A percentile compares a stretch with the other conserved stretches of the same genome.
These are phyloP conservation scores for Wickerhamomyces sp. DNA, from an alignment of 1,139 yeast genomes.

Conservation along the genomic window DNA sequence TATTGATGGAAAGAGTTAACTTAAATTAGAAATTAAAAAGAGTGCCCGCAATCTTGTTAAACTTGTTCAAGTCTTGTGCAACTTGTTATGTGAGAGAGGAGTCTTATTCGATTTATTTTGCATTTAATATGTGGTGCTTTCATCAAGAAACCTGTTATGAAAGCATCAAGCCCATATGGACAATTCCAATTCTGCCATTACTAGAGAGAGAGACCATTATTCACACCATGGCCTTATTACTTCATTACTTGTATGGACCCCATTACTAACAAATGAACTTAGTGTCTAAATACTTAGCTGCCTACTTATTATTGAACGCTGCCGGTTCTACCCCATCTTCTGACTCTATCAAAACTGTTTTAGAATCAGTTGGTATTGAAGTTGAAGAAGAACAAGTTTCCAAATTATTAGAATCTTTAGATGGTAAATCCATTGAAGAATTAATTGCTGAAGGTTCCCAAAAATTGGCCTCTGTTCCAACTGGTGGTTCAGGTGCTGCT, in stretches of 20 bases:
- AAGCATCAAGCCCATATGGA: no score
- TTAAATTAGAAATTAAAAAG: no score
- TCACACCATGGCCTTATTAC: background rate
- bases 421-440: slow-evolving; percentile 73
- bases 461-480: slow-evolving; percentile 78
- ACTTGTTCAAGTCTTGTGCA: no score
- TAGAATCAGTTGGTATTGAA: slow-evolving; percentile 75
- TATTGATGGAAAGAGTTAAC: no score
- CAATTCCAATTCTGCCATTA: no score
- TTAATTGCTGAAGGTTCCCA: slow-evolving; percentile 77
- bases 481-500: slow-evolving; percentile 78
- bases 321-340: slow-evolving; percentile 80
- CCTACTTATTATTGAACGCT: slow-evolving; percentile 82
- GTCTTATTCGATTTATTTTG: no score
- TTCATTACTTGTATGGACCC: background rate
- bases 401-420: slow-evolving; percentile 62
- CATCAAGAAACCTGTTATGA: no score
- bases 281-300: slow-evolving; percentile 72
- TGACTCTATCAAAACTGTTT: slow-evolving; percentile 64
- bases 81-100: no score
- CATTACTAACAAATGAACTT: slow-evolving; percentile 16
- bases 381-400: slow-evolving; percentile 72
- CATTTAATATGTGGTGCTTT: no score
- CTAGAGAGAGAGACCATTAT: no score
- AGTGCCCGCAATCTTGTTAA: no score